Base-by-base conservation (phyloP, 2,329 filamentous ascomycete species). In the Volutella citrinella region DNA sequence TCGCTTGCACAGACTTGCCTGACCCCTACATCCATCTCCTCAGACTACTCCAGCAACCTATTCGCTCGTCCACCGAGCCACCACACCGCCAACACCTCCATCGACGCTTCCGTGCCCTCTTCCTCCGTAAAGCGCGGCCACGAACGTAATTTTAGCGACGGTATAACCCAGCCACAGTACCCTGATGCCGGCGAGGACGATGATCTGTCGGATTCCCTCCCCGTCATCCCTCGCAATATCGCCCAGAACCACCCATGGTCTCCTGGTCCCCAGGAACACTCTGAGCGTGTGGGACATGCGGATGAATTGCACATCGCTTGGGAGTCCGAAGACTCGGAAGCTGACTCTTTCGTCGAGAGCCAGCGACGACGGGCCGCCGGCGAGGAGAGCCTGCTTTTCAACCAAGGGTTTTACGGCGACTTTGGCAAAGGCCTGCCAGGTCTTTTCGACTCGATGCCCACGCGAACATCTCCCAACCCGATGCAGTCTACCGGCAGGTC, bases 71-170 rank as follows among this genome's bases (percentile, higher is more conserved):
- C 66, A 0, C 52, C 58, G 14, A 70, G 68, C 0, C 61, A 61
- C 6, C 68, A 71, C 28, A 72, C 69, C 0, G 60, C 67, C 4
- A 64, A 61, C 22, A 73, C 69, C 1, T 73, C 70, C 0, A 50
- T 74, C 19, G 68, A 72, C 36, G 38, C 37, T 5, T 46, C 49
- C 15, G 16, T 49, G 3, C 40, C 41, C 14, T 33, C 31, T 0
- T 34, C 42, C 2, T 48, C 47, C 5, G 45, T 54, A 4, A 54
- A 52, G 18, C 51, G 66, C 3, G 29, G 23, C 3, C 37, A 42
- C 8, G 42, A 42, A n/a, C 39, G 32, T 10, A 37, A 53, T 6
- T 30, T 33, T 5, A 40, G 25, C 3, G 29, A 20, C 16, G 30
- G 32, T 12, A 32, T 39, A n/a, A n/a, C 35, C 4, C 37, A 38